Evolutionary conservation across 2,329 filamentous ascomycete genomes (phyloP).

Genomic region (Penicillium digitatum): DNA sequence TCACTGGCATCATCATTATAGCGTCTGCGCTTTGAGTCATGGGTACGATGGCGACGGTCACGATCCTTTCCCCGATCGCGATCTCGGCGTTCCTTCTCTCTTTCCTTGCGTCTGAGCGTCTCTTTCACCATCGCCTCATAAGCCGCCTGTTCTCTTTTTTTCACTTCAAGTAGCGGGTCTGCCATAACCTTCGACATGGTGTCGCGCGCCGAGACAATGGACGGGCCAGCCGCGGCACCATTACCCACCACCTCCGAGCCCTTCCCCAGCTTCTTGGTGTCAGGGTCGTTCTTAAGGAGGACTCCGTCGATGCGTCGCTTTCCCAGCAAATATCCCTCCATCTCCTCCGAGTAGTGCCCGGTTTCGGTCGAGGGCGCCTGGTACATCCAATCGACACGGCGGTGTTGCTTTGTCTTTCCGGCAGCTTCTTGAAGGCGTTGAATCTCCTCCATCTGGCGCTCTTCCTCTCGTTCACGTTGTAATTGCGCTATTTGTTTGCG

Average conservation of each 20-base stretch:
- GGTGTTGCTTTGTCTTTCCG: conserved; percentile 72
- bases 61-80: conserved; percentile 19
- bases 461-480: conserved; percentile 88
- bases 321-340: conserved; percentile 87
- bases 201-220: conserved; percentile 71
- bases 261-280: conserved; percentile 77
- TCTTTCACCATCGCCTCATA: conserved; percentile 58
- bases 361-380: conserved; percentile 72
- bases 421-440: conserved; percentile 84
- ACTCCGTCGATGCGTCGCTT: conserved; percentile 82
- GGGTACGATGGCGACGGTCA: conserved; percentile 20
- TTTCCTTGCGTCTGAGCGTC: conserved; percentile 34
- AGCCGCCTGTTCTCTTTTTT: conserved; percentile 80
- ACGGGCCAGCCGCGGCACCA: conserved; percentile 30
- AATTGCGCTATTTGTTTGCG: conserved; percentile 90
- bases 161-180: conserved; percentile 89
- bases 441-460: conserved; percentile 86
- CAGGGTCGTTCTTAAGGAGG: conserved; percentile 69
- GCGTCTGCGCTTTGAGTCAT: conserved; percentile 23
- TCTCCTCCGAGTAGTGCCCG: conserved; percentile 74
- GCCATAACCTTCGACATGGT: conserved; percentile 81
- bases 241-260: conserved; percentile 40
- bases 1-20: conserved; percentile 26
- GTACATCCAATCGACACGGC: conserved; percentile 98
- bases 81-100: conserved; percentile 22